phyloP scores from a whole-genome alignment of 2,329 filamentous ascomycete species.

The Xylaria sp. region DNA sequence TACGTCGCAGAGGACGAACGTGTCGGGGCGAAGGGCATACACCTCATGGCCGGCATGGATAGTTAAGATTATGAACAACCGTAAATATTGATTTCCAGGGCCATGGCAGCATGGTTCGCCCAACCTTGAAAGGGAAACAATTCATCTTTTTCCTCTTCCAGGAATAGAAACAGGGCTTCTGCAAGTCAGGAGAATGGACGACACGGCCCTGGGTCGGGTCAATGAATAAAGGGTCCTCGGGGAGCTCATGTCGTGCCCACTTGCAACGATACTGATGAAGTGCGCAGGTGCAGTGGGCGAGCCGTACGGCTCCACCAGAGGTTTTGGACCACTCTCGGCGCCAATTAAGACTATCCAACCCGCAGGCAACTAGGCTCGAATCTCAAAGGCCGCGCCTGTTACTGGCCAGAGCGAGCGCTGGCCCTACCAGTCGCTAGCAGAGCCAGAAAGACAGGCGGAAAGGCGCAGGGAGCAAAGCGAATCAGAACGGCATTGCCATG shows the following conservation, averaged over 20 bases:
- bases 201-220: too few species aligned
- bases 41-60: neutral
- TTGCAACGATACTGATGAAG: neutral
- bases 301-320: conserved; percentile 11
- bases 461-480: conserved; percentile 8
- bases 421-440: conserved; percentile 14
- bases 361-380: conserved; percentile 13
- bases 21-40: neutral
- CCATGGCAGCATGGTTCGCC: neutral
- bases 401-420: conserved; percentile 15
- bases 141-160: neutral
- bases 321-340: neutral
- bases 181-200: neutral
- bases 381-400: conserved; percentile 7
- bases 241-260: neutral
- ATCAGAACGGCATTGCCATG: conserved; percentile 15
- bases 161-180: neutral
- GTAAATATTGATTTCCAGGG: neutral
- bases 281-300: neutral
- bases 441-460: conserved; percentile 10
- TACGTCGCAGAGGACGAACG: neutral
- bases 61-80: neutral
- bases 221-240: neutral
- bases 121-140: neutral
- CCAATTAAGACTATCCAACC: conserved; percentile 14